A percentile compares a stretch with the other conserved stretches of the same genome.
These are phyloP conservation scores for Penicillium silybi DNA, from an alignment of 495 filamentous ascomycete species.

Conservation along the genomic window DNA sequence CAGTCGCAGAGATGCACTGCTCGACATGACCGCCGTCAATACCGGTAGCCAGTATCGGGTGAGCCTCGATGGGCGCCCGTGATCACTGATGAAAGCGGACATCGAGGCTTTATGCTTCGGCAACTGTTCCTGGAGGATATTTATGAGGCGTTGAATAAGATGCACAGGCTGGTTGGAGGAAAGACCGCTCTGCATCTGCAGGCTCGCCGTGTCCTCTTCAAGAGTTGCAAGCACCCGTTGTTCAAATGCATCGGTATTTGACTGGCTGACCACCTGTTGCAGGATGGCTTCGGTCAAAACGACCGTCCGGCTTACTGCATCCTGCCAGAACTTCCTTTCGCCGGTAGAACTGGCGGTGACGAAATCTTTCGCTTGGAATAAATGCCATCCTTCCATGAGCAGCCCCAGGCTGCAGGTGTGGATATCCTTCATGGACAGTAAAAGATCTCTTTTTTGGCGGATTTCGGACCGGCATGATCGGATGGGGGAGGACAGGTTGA, in stretches of 20 bases:
- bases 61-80: slow-evolving; percentile 72
- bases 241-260: slow-evolving; percentile 63
- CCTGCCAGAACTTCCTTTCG: slow-evolving; percentile 61
- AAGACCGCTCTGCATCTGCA: slow-evolving; percentile 22
- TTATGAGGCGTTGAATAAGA: slow-evolving; percentile 63
- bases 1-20: slow-evolving; percentile 75
- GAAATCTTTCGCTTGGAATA: slow-evolving; percentile 49
- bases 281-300: slow-evolving; percentile 79
- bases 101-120: slow-evolving; percentile 57
- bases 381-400: slow-evolving; percentile 75
- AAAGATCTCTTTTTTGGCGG: slow-evolving; percentile 58
- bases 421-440: slow-evolving; percentile 66
- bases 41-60: slow-evolving; percentile 86
- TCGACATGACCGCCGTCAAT: slow-evolving; percentile 59
- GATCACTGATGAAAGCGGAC: slow-evolving; percentile 39
- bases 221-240: slow-evolving; percentile 62
- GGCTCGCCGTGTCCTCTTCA: slow-evolving; percentile 54
- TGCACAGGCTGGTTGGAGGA: slow-evolving; percentile 34
- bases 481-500: slow-evolving; percentile 63
- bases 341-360: slow-evolving; percentile 24
- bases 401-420: slow-evolving; percentile 85
- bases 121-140: slow-evolving; percentile 56
- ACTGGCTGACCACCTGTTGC: slow-evolving; percentile 34
- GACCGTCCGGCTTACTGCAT: slow-evolving; percentile 65
- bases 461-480: slow-evolving; percentile 66